Evolutionary conservation across 1,284 basidiomycete species (phyloP), one percentile per base, ranked within the genome.

Genomic region (Sanghuangporus baumii): DNA sequence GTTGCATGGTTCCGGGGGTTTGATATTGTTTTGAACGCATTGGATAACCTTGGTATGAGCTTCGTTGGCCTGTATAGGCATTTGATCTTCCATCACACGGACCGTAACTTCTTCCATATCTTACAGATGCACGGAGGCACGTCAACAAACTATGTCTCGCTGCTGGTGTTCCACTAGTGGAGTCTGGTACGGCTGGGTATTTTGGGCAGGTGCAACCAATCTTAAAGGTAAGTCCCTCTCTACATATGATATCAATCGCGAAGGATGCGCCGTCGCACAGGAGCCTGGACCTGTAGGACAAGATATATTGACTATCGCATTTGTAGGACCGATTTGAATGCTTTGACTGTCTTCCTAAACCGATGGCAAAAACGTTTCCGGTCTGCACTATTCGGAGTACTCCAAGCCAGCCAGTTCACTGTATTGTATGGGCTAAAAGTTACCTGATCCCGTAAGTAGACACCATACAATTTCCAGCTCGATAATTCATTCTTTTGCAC

Each of bases 331-430:
- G 79, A 23, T 91, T 91, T 0, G 94, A 96, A 72, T 98, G 95
- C 74, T 98, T 94, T 70, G 94, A 96, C 72, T 98, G 95, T 69
- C 80, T 92, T 40, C 84, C 87, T 3, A 98, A 98, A 74, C 88
- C 89, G 0, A 89, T 90, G 0, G 94, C 94, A 0, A 98, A 96
- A 74, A 91, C 93, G 0, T 99, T 94, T 72, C 96, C 97, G 0
- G 96, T 99, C 2, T 99, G 97, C 76, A 99, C 97, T 0, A 99
- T 99, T 69, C 89, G 97, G 54, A 95, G 94, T 1, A 99, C 97
- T 0, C 97, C 97, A 0, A 95, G 92, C 60, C 94, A 96, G 66
- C 95, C 97, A 0, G 97, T 99, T 56, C 97, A 99, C 72, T 99
- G 96, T 72, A 98, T 99, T 62, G 96, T 98, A 0, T 99, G 97